Conservation (phyloP, 345 rosid species). For the Durio zibethinus region DNA sequence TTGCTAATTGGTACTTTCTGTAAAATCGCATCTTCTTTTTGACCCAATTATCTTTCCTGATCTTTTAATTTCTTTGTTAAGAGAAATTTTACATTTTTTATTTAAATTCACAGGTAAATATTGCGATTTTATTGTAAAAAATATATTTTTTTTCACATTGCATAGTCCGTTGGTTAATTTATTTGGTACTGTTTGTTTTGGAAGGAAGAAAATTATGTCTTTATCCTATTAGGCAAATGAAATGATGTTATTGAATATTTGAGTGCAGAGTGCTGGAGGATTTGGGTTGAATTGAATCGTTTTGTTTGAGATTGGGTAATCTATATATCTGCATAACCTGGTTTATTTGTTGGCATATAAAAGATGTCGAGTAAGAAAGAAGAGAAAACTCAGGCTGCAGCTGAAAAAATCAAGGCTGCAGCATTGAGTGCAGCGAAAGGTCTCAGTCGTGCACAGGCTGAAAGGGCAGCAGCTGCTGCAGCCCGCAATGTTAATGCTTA, state of each 20-base stretch:
- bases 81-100: background rate
- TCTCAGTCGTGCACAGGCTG: constrained; percentile 96
- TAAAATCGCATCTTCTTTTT: background rate
- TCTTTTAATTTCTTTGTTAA: background rate
- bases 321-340: background rate
- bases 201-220: background rate
- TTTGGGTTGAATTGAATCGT: background rate
- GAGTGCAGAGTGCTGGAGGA: constrained; percentile 2
- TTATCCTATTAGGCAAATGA: background rate
- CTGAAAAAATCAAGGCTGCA: constrained; percentile 91
- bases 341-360: background rate
- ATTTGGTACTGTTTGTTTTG: background rate
- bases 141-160: background rate
- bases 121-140: no score
- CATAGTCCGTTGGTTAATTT: background rate
- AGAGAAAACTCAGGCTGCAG: constrained; percentile 85
- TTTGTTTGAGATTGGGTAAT: background rate
- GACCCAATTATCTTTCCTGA: background rate
- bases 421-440: constrained; percentile 87
- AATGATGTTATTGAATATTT: background rate
- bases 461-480: constrained; percentile 90
- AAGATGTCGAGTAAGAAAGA: constrained; percentile 86
- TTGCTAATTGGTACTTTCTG: background rate
- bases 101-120: background rate
- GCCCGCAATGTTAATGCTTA: constrained; percentile 93